A percentile compares a stretch with the other conserved stretches of the same genome.
Evolutionary conservation across 2,329 filamentous ascomycete species (phyloP).

Genomic region (Westerdykella aurantiaca): DNA sequence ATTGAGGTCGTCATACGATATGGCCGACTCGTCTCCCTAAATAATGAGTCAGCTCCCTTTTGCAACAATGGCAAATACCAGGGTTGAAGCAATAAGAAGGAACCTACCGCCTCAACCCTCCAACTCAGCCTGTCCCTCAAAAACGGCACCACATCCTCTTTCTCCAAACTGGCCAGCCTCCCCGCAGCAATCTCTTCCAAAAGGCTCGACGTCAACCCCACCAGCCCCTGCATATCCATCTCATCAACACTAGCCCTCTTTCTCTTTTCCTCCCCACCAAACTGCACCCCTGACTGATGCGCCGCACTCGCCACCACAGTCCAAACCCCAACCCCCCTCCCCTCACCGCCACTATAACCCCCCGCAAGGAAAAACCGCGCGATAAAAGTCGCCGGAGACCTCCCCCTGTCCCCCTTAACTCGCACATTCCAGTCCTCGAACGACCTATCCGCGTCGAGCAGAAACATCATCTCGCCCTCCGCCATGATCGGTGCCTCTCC

Average conservation of each 20-base stretch:
- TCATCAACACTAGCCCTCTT: conserved; percentile 3
- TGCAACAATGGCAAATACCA: neutral
- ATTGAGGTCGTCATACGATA: conserved; percentile 8
- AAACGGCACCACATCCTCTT: conserved; percentile 21
- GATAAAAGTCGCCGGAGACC: conserved; percentile 15
- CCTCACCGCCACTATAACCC: neutral
- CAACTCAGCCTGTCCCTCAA: conserved; percentile 23
- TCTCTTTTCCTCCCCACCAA: neutral
- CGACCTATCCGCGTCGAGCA: conserved; percentile 7
- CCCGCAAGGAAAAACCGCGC: conserved; percentile 18
- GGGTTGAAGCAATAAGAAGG: neutral
- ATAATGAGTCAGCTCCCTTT: conserved; percentile 1
- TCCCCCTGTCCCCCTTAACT: conserved; percentile 1
- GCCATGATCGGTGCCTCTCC: neutral
- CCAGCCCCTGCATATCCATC: conserved; percentile 9
- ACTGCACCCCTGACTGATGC: neutral
- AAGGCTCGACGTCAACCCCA: conserved; percentile 23
- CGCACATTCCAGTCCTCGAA: conserved; percentile 22
- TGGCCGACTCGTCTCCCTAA: conserved; percentile 11
- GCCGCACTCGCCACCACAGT: conserved; percentile 11
- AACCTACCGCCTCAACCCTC: conserved; percentile 22
- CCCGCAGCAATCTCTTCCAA: conserved; percentile 18
- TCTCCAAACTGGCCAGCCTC: conserved; percentile 15
- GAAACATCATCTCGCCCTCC: too few relatives aligned
- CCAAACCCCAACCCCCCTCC: conserved; percentile 23